These are phyloP conservation scores for Arxiozyma telluris DNA, from an alignment of 1,139 yeast genomes.

Conservation along the genomic window DNA sequence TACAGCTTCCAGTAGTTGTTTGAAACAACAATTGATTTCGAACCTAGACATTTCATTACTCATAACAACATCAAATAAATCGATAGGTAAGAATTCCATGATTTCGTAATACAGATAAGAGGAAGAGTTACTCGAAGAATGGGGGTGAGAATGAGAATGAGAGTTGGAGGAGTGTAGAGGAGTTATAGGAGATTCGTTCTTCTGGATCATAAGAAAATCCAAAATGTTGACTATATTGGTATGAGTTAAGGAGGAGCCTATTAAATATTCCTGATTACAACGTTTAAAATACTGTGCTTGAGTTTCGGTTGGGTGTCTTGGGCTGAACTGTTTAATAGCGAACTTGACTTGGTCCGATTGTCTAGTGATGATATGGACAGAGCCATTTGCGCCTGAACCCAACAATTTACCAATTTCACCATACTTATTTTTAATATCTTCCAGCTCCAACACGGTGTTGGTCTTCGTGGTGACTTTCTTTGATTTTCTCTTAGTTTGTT, in stretches of 20 bases:
- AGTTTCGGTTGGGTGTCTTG: slow-evolving; percentile 71
- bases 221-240: slow-evolving; percentile 92
- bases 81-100: slow-evolving; percentile 96
- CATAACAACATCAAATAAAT: slow-evolving; percentile 95
- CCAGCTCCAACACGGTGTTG: neutral
- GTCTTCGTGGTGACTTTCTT: neutral
- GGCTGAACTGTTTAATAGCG: slow-evolving; percentile 92
- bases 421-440: slow-evolving; percentile 41
- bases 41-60: slow-evolving; percentile 79
- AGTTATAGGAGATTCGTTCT: neutral
- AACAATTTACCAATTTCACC: slow-evolving; percentile 81
- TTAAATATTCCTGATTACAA: slow-evolving; percentile 93
- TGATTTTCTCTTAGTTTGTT: neutral
- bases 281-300: slow-evolving; percentile 84
- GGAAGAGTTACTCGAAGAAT: neutral
- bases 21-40: slow-evolving; percentile 82
- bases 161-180: slow-evolving; percentile 66
- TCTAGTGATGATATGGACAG: slow-evolving; percentile 72
- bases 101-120: slow-evolving; percentile 58
- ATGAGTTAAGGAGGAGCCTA: slow-evolving; percentile 89
- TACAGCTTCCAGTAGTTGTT: slow-evolving; percentile 77
- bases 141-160: neutral
- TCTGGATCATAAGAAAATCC: slow-evolving; percentile 45
- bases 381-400: slow-evolving; percentile 98
- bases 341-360: slow-evolving; percentile 73